Percentiles rank a stretch among this genome's conserved stretches.
These are phyloP conservation scores for Mycena crocata DNA, from an alignment of 768 basidiomycete genomes.

Conservation along the genomic window DNA sequence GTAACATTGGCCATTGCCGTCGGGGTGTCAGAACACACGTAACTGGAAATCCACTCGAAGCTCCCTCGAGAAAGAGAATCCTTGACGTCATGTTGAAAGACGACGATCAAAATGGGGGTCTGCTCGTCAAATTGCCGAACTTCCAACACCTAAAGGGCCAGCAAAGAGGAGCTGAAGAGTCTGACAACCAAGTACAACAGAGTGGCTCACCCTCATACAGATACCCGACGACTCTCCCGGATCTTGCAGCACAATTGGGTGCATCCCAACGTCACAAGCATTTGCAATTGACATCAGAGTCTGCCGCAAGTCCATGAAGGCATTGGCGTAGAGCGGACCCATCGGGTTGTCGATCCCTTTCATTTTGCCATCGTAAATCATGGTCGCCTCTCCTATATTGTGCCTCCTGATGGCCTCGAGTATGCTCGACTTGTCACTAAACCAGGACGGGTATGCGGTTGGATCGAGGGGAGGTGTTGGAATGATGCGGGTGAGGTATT, in stretches of 20 bases:
- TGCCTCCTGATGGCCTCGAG: constrained; percentile 22
- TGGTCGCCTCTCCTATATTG: constrained; percentile 18
- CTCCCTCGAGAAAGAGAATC: constrained; percentile 12
- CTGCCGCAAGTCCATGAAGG: constrained; percentile 25
- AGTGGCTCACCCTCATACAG: constrained; percentile 15
- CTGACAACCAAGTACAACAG: background rate
- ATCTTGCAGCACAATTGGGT: constrained; percentile 14
- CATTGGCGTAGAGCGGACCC: constrained; percentile 14
- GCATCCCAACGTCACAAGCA: constrained; percentile 9
- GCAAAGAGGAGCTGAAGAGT: background rate
- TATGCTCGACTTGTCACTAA: constrained; percentile 12
- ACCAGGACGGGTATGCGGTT: constrained; percentile 9
- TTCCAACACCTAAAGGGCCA: constrained; percentile 12
- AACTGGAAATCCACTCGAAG: constrained; percentile 16
- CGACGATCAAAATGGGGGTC: constrained; percentile 20
- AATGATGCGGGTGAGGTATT: constrained; percentile 27
- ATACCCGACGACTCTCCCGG: constrained; percentile 19
- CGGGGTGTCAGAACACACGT: background rate
- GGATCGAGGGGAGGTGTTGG: constrained; percentile 18
- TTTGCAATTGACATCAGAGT: constrained; percentile 22
- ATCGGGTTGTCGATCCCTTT: constrained; percentile 12
- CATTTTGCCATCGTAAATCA: constrained; percentile 5
- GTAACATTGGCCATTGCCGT: constrained; percentile 14
- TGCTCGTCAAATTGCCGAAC: constrained; percentile 19
- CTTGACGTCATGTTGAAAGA: constrained; percentile 14